phyloP scores from a whole-genome alignment of 768 basidiomycete genomes.

The Hirschioporus abietinus region DNA sequence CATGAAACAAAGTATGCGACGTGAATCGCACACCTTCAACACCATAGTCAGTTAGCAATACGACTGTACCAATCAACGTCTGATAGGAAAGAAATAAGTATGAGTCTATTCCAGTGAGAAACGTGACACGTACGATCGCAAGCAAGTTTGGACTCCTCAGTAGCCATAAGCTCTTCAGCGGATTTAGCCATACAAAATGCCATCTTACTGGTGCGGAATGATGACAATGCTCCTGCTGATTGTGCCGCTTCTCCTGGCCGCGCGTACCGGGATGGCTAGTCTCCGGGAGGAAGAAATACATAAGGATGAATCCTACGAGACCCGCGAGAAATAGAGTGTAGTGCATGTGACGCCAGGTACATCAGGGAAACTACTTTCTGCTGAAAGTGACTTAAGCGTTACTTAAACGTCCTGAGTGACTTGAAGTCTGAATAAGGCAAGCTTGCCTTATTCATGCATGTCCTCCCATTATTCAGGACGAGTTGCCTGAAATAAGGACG shows the following conservation, averaged over 20 bases:
- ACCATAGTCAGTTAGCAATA: slow-evolving; percentile 23
- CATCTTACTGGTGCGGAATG: slow-evolving; percentile 15
- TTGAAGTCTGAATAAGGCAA: too few species aligned
- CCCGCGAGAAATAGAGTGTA: slow-evolving; percentile 36
- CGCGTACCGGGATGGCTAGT: slow-evolving; percentile 57
- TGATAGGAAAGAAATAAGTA: slow-evolving; percentile 23
- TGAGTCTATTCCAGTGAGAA: background rate
- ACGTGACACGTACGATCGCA: slow-evolving; percentile 37
- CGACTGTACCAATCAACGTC: slow-evolving; percentile 36
- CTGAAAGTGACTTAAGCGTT: too few species aligned
- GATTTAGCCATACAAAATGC: slow-evolving; percentile 46
- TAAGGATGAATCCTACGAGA: slow-evolving; percentile 31
- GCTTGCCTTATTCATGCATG: too few species aligned
- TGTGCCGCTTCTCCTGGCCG: slow-evolving; percentile 41
- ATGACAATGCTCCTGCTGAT: background rate
- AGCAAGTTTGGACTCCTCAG: slow-evolving; percentile 57
- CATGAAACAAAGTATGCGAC: too few species aligned
- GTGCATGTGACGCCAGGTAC: slow-evolving; percentile 68
- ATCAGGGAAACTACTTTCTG: too few species aligned
- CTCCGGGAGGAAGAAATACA: slow-evolving; percentile 53
- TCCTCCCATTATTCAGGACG: too few species aligned
- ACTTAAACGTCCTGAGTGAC: too few species aligned
- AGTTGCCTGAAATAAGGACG: too few species aligned
- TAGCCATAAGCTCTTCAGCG: slow-evolving; percentile 44
- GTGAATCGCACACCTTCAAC: too few species aligned